Conservation (phyloP, 1,139 yeast genomes). For the Lodderomyces pseudojiufengensis region DNA sequence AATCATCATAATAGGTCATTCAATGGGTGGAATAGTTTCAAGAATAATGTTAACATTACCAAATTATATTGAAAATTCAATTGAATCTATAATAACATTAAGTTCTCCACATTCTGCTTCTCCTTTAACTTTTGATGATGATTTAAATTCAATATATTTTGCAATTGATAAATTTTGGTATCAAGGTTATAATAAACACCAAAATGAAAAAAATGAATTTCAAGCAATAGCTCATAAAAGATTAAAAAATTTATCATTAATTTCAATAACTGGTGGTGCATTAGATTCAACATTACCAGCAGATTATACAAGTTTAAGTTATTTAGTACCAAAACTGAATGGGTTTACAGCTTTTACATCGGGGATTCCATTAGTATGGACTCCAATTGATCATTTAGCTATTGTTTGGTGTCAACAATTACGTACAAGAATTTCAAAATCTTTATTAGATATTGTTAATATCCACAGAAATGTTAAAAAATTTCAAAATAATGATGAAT, state of each 20-base stretch:
- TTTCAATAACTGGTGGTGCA: constrained; percentile 91
- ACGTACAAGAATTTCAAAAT: constrained; percentile 57
- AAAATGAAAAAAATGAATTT: constrained; percentile 12
- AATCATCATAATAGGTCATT: constrained; percentile 83
- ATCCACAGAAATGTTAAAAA: constrained; percentile 29
- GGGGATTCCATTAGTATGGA: constrained; percentile 90
- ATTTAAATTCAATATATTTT: constrained; percentile 68
- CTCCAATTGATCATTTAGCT: constrained; percentile 92
- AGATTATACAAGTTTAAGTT: constrained; percentile 79
- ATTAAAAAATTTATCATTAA: constrained; percentile 47
- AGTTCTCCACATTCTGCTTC: constrained; percentile 94
- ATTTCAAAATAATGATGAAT: constrained; percentile 49
- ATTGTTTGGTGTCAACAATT: constrained; percentile 96
- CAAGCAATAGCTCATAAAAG: constrained; percentile 35
- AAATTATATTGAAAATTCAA: constrained; percentile 65
- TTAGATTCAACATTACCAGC: constrained; percentile 85
- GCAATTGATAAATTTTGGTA: constrained; percentile 82
- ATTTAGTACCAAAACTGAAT: constrained; percentile 64
- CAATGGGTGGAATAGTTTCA: constrained; percentile 96
- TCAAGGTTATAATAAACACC: constrained; percentile 38
- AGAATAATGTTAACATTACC: constrained; percentile 76
- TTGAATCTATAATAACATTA: constrained; percentile 80
- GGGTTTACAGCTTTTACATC: constrained; percentile 85
- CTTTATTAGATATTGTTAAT: constrained; percentile 61
- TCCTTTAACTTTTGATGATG: constrained; percentile 95